phyloP scores from a whole-genome alignment of 208 protist species.

The Kentomonas sorsogonicus region DNA sequence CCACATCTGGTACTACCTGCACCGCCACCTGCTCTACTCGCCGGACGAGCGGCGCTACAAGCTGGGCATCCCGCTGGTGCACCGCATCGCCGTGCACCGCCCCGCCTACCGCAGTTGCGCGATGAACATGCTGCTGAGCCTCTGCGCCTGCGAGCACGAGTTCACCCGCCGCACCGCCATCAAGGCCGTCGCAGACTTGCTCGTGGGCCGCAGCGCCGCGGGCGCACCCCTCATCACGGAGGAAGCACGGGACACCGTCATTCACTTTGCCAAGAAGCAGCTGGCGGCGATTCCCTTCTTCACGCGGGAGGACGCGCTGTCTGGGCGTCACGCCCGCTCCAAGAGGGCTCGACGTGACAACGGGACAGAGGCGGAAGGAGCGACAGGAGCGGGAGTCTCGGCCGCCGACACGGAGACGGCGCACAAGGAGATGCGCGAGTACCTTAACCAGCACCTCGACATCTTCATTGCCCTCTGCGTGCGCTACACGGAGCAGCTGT shows the following conservation, averaged over 20 bases:
- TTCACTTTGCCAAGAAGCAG: conserved; percentile 67
- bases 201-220: conserved; percentile 10
- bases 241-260: conserved; percentile 39
- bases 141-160: conserved; percentile 34
- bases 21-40: conserved; percentile 59
- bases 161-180: conserved; percentile 60
- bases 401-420: conserved; percentile 10
- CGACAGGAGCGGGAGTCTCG: conserved; percentile 8
- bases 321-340: too few relatives aligned
- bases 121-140: conserved; percentile 59
- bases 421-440: conserved; percentile 7
- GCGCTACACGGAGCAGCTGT: conserved; percentile 59
- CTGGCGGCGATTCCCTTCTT: conserved; percentile 47
- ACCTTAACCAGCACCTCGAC: conserved; percentile 49
- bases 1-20: conserved; percentile 66
- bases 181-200: conserved; percentile 34
- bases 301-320: too few relatives aligned
- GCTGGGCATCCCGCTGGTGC: conserved; percentile 54
- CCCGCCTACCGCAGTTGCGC: conserved; percentile 48
- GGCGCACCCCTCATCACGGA: conserved; percentile 28
- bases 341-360: conserved; percentile 9
- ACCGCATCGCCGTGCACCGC: conserved; percentile 39
- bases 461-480: conserved; percentile 76
- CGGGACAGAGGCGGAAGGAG: neutral
- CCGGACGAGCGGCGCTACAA: conserved; percentile 41